phyloP scores from a whole-genome alignment of 345 rosid species.

The Leavenworthia alabamica region DNA sequence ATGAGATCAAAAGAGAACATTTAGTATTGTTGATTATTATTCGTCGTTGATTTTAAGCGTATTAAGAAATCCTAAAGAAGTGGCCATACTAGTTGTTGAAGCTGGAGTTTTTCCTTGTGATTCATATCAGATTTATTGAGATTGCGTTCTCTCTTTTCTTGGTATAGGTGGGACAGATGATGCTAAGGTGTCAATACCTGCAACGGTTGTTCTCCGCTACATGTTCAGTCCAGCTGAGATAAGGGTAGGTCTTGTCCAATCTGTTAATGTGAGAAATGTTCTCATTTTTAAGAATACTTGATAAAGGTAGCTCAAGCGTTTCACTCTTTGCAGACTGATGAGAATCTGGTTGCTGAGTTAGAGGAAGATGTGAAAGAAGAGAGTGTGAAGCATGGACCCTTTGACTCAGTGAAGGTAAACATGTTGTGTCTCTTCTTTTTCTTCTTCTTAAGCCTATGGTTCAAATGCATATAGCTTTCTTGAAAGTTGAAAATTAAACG shows the following conservation, averaged over 20 bases:
- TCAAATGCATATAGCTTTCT: neutral
- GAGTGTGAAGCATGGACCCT: slow-evolving; percentile 73
- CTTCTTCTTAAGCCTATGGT: neutral
- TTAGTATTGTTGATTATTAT: neutral
- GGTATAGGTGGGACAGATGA: slow-evolving; percentile 87
- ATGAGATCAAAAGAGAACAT: slow-evolving; percentile 1
- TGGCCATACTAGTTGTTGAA: slow-evolving; percentile 11
- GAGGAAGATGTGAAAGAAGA: slow-evolving; percentile 83
- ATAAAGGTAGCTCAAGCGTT: neutral
- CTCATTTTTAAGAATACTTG: neutral
- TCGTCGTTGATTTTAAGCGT: neutral
- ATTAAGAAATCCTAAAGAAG: neutral
- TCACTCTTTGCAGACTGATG: slow-evolving; percentile 59
- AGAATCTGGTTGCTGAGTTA: slow-evolving; percentile 57
- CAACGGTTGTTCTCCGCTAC: slow-evolving; percentile 68
- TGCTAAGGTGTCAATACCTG: slow-evolving; percentile 69
- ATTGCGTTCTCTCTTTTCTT: slow-evolving; percentile 7
- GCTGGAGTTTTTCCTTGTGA: neutral
- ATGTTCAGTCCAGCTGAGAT: slow-evolving; percentile 86
- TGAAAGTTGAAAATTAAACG: slow-evolving; percentile 2
- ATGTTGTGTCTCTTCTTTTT: neutral
- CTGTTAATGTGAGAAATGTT: neutral
- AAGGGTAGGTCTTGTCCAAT: slow-evolving; percentile 44
- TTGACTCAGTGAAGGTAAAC: slow-evolving; percentile 71
- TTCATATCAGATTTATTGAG: neutral